A percentile compares a stretch with the other conserved stretches of the same genome.
Conservation (phyloP, 192 early-diverging fungal genomes). For the Cladochytrium replicatum region DNA sequence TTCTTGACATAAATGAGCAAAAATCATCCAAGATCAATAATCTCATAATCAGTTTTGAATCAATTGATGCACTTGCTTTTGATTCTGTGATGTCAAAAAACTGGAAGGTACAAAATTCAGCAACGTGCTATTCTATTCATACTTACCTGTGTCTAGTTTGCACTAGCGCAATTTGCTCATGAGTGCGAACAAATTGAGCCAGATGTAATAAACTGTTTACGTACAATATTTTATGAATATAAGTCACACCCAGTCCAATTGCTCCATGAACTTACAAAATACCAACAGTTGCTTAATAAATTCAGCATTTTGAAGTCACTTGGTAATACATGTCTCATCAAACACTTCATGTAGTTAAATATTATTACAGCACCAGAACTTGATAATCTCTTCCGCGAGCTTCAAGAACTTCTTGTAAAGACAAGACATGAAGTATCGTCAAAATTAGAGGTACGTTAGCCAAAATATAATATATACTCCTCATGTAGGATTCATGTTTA, state of each 20-base stretch:
- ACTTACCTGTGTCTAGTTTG: conserved; percentile 14
- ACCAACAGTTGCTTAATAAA: conserved; percentile 25
- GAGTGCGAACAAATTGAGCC: conserved; percentile 16
- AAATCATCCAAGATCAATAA: too few relatives aligned
- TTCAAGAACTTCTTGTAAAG: conserved; percentile 19
- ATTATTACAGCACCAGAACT: conserved; percentile 26
- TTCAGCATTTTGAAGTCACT: conserved; percentile 24
- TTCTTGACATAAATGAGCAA: too few relatives aligned
- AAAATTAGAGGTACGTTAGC: conserved; percentile 12
- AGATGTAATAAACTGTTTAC: conserved; percentile 19
- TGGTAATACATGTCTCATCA: conserved; percentile 11
- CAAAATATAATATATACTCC: neutral
- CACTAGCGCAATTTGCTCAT: conserved; percentile 17
- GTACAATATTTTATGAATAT: conserved; percentile 21
- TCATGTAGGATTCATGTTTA: neutral
- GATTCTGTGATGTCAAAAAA: conserved; percentile 4
- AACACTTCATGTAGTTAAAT: neutral
- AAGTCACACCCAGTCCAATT: conserved; percentile 34
- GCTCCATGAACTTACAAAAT: conserved; percentile 38
- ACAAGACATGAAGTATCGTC: conserved; percentile 20
- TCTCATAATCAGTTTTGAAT: too few relatives aligned
- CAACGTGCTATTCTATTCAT: conserved; percentile 6
- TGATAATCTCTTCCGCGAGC: conserved; percentile 31
- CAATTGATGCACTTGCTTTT: too few relatives aligned
- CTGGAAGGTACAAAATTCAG: neutral